A percentile compares a stretch with the other conserved stretches of the same genome.
These are phyloP conservation scores for Populus hybrid DNA, from an alignment of 441 rosid species.

Conservation along the genomic window DNA sequence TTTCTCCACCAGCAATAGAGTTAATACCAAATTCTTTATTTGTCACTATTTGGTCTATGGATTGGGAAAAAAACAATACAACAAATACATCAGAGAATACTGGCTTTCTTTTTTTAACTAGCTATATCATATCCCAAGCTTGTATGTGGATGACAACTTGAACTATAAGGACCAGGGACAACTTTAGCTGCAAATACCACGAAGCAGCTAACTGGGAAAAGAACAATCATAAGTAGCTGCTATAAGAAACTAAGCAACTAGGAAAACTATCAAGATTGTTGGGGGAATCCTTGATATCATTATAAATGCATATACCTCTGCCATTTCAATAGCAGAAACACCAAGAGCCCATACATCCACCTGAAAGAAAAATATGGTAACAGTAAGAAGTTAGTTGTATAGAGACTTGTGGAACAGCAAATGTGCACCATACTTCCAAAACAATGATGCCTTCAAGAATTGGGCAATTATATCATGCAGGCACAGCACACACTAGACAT, in stretches of 20 bases:
- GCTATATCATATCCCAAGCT: background rate
- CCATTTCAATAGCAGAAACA: slow-evolving; percentile 99
- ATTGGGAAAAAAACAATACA: background rate
- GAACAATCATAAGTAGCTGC: background rate
- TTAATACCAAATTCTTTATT: background rate
- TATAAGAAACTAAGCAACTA: background rate
- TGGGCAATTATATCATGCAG: background rate
- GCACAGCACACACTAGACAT: background rate
- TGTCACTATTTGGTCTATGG: background rate
- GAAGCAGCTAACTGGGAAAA: background rate
- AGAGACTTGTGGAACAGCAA: background rate
- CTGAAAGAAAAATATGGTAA: slow-evolving; percentile 40
- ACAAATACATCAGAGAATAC: background rate
- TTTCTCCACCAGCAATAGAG: background rate
- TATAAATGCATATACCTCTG: slow-evolving; percentile 62
- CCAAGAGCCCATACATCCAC: slow-evolving; percentile 99
- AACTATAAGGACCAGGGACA: background rate
- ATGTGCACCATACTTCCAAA: background rate
- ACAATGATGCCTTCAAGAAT: background rate
- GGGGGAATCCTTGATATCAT: slow-evolving; percentile 17
- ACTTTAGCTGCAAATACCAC: background rate
- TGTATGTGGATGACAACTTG: background rate
- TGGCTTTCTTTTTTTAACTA: background rate
- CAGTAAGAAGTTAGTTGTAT: slow-evolving; percentile 2
- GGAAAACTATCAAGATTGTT: background rate